Evolutionary conservation across 345 rosid species (phyloP), one percentile per base, ranked within the genome.

Genomic region (Euphorbia pulcherrima): DNA sequence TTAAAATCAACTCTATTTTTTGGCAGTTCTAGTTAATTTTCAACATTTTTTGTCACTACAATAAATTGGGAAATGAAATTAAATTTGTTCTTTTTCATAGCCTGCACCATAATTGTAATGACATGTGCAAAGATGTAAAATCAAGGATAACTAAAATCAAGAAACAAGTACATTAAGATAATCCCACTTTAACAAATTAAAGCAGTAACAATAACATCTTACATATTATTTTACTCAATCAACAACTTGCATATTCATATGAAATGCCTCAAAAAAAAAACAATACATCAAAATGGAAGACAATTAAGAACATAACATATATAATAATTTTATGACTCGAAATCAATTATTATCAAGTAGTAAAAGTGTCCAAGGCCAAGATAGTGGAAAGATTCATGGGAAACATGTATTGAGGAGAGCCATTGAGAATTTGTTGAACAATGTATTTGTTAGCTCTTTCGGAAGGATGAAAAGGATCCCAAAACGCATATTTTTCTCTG

Each of bases 341-440:
- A 33, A 33, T n/a, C n/a, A n/a, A n/a, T 33, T 33, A 3, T 33
- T 33, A 33, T 30, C 60, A 69, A 66, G 54, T 66, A 68, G 64
- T 63, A 30, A 81, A n/a, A n/a, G n/a, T 65, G 66, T 84, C 91
- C 74, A 88, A 54, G 69, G 83, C 85, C 69, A 65, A 14, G 20
- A 72, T 65, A 59, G 75, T 72, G 39, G 58, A 28, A 13, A 72
- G 70, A 58, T 72, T 72, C 75, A 72, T 65, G 18, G 70, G 75
- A 16, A 8, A 8, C 70, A 65, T 72, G 20, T 46, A 56, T 5
- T 50, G 39, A 0, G 59, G 37, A 37, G 64, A 24, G 50, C 75
- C 75, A 4, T 8, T 21, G 9, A 72, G 4, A 6, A 72, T 56
- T 48, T 58, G 60, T 37, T 21, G 59, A n/a, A 1, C 44, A 50